Evolutionary conservation across 2,329 filamentous ascomycete species (phyloP).

Genomic region (Penicillium sp.): DNA sequence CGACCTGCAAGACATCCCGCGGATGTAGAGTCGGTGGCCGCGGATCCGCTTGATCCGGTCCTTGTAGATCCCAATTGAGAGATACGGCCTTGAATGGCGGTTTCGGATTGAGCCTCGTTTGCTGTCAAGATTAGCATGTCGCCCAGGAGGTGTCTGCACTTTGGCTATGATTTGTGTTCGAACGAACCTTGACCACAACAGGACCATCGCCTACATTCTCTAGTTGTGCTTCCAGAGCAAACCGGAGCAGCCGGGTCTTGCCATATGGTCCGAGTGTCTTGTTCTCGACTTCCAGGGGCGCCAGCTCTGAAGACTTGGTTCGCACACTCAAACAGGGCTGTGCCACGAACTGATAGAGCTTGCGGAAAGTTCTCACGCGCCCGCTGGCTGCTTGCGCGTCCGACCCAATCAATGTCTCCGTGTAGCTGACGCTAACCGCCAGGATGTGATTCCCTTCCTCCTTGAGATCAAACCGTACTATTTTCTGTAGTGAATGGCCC

Average conservation of each 20-base stretch:
- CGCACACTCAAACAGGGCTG: slow-evolving; percentile 81
- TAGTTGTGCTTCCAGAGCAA: slow-evolving; percentile 83
- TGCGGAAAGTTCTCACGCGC: slow-evolving; percentile 76
- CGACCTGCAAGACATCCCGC: slow-evolving; percentile 56
- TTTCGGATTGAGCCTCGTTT: slow-evolving; percentile 43
- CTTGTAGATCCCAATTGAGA: slow-evolving; percentile 47
- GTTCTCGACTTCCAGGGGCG: slow-evolving; percentile 39
- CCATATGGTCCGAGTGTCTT: slow-evolving; percentile 40
- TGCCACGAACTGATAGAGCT: slow-evolving; percentile 93
- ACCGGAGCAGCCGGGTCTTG: slow-evolving; percentile 41
- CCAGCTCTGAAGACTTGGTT: slow-evolving; percentile 68
- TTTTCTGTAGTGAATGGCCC: slow-evolving; percentile 65
- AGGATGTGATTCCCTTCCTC: slow-evolving; percentile 92
- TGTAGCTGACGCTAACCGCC: slow-evolving; percentile 87
- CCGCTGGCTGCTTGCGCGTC: slow-evolving; percentile 44
- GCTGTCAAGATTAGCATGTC: slow-evolving; percentile 30
- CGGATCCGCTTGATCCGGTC: slow-evolving; percentile 25
- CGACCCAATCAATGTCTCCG: slow-evolving; percentile 58
- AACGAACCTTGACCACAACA: slow-evolving; percentile 61
- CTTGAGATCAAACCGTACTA: slow-evolving; percentile 77
- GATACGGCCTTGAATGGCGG: slow-evolving; percentile 46
- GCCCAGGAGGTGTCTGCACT: no score
- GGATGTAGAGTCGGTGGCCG: slow-evolving; percentile 46
- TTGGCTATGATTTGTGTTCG: no score
- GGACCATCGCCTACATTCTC: slow-evolving; percentile 84